Conservation (phyloP, 2,329 filamentous ascomycete genomes). For the Arachnomyces sp. region DNA sequence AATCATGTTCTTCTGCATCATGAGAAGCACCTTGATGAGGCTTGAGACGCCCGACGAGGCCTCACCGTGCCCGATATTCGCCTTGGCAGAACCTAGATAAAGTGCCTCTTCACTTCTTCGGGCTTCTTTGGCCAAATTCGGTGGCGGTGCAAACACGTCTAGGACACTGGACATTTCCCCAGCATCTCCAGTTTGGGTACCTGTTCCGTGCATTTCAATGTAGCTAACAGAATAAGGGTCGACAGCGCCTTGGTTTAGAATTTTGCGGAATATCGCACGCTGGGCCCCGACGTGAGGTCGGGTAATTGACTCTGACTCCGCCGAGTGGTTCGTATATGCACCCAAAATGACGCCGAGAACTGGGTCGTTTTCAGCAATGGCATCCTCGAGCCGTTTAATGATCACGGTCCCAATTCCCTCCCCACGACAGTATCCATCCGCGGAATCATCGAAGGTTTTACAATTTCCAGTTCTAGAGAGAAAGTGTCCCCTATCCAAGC, state of each 20-base stretch:
- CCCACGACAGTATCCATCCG: conserved; percentile 16
- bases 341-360: conserved; percentile 62
- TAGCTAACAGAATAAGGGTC: conserved; percentile 72
- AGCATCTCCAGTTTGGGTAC: conserved; percentile 76
- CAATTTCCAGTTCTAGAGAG: conserved; percentile 13
- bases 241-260: conserved; percentile 65
- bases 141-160: conserved; percentile 49
- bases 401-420: conserved; percentile 42
- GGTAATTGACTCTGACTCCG: conserved; percentile 74
- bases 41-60: conserved; percentile 49
- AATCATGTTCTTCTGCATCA: conserved; percentile 29
- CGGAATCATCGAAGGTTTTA: conserved; percentile 13
- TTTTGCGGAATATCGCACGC: conserved; percentile 60
- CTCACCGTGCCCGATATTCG: conserved; percentile 58
- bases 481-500: conserved; percentile 11
- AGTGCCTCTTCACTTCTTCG: conserved; percentile 40
- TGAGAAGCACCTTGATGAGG: conserved; percentile 30
- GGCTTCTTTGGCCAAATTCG: neutral
- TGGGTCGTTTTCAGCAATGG: conserved; percentile 59
- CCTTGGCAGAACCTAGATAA: conserved; percentile 56
- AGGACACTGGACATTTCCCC: conserved; percentile 75
- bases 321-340: conserved; percentile 72
- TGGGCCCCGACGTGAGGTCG: conserved; percentile 74
- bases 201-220: conserved; percentile 85
- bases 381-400: conserved; percentile 68